A percentile compares a stretch with the other conserved stretches of the same genome.
These are phyloP conservation scores for Scenedesmus sp. DNA, from an alignment of 163 green algal genomes.

Conservation along the genomic window DNA sequence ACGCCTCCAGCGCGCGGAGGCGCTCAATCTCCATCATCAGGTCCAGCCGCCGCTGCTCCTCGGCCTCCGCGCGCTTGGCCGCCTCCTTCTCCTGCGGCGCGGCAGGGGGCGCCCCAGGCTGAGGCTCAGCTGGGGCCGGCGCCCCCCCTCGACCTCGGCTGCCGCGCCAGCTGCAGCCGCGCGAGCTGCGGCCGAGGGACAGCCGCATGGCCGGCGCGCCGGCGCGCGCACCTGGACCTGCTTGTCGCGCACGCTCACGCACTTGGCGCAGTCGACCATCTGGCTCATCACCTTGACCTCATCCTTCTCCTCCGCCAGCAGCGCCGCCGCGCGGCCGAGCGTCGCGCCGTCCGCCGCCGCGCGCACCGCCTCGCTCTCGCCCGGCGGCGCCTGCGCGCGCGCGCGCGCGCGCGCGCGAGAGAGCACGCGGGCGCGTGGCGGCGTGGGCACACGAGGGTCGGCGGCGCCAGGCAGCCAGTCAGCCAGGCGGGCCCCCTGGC, in stretches of 20 bases:
- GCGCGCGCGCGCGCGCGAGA: not conserved
- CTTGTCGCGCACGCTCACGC: constrained; percentile 80
- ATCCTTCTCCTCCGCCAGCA: constrained; percentile 45
- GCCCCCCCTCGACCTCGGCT: too few relatives aligned
- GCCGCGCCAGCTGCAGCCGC: too few relatives aligned
- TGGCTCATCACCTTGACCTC: constrained; percentile 85
- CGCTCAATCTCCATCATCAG: constrained; percentile 88
- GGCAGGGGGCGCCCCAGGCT: not conserved
- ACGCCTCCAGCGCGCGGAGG: constrained; percentile 72
- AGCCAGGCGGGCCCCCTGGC: not conserved
- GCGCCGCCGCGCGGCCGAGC: constrained; percentile 9
- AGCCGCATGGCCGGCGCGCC: too few relatives aligned
- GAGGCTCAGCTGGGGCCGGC: not conserved
- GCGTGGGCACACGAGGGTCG: not conserved
- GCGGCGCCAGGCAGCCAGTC: not conserved
- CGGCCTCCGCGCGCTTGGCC: constrained; percentile 73
- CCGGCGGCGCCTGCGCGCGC: constrained; percentile 14
- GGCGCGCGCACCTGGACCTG: constrained; percentile 58
- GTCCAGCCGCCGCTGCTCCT: constrained; percentile 78
- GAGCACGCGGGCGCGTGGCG: not conserved
- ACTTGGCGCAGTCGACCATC: constrained; percentile 91
- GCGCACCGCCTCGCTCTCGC: constrained; percentile 10
- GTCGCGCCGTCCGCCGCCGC: constrained; percentile 10
- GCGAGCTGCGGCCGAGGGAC: too few relatives aligned
- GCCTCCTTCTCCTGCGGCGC: constrained; percentile 78